Conservation (phyloP, 1,284 basidiomycete genomes). For the Fistulinella cinereoalba region DNA sequence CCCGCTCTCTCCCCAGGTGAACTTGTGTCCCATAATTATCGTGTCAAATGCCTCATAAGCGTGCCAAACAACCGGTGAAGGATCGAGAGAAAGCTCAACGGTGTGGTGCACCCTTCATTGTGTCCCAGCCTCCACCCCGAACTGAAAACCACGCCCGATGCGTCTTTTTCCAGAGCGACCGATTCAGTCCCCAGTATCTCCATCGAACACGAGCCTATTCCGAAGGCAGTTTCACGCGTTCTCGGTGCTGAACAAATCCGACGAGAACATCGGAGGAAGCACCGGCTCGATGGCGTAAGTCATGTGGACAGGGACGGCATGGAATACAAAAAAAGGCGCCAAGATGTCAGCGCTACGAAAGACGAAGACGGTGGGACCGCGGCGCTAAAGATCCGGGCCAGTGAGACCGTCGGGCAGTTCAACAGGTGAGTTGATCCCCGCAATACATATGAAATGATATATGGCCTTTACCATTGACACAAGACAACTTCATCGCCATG, state of each 20-base stretch:
- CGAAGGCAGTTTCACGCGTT: constrained; percentile 62
- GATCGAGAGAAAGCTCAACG: constrained; percentile 40
- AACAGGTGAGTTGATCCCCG: constrained; percentile 52
- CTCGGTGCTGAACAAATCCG: constrained; percentile 60
- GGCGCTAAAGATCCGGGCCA: constrained; percentile 52
- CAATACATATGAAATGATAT: constrained; percentile 5
- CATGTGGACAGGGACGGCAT: constrained; percentile 27
- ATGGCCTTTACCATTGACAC: too few relatives aligned
- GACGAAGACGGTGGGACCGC: constrained; percentile 21
- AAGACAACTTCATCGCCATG: constrained; percentile 4
- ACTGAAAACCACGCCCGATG: constrained; percentile 1
- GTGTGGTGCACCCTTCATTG: constrained; percentile 28
- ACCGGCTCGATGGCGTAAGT: constrained; percentile 37
- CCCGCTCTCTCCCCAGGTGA: not conserved
- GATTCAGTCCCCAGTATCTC: constrained; percentile 47
- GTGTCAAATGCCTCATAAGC: constrained; percentile 61
- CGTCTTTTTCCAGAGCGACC: constrained; percentile 39
- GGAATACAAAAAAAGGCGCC: constrained; percentile 40
- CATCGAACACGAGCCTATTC: constrained; percentile 53
- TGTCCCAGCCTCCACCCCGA: not conserved
- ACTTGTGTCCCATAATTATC: constrained; percentile 17
- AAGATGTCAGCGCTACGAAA: constrained; percentile 19
- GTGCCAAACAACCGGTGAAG: constrained; percentile 50
- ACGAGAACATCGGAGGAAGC: constrained; percentile 51
- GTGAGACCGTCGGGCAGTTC: constrained; percentile 72